A percentile compares a stretch with the other conserved stretches of the same genome.
phyloP scores from a whole-genome alignment of 352 stramenopile species.

The Phytophthora cryptogea region DNA sequence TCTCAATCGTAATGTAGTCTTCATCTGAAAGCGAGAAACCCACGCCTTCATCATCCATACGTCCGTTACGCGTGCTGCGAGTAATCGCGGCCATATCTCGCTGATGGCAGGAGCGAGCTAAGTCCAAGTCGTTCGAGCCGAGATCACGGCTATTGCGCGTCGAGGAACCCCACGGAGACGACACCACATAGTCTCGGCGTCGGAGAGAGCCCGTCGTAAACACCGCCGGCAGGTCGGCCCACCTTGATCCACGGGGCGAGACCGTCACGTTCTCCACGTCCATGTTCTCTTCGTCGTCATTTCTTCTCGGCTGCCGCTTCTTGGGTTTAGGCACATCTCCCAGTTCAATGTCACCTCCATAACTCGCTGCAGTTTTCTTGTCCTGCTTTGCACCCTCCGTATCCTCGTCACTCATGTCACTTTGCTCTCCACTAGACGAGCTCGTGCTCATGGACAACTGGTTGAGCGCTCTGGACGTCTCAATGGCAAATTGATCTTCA shows the following conservation, averaged over 20 bases:
- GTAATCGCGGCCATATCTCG: constrained; percentile 33
- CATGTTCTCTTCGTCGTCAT: constrained; percentile 5
- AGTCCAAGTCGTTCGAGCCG: constrained; percentile 39
- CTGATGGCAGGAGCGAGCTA: constrained; percentile 29
- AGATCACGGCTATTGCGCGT: constrained; percentile 24
- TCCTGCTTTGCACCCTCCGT: constrained; percentile 27
- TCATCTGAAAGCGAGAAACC: constrained; percentile 65
- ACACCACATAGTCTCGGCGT: constrained; percentile 46
- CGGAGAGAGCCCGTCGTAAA: constrained; percentile 43
- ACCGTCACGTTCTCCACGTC: constrained; percentile 22
- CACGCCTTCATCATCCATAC: constrained; percentile 37
- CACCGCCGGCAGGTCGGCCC: constrained; percentile 40
- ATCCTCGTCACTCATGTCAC: constrained; percentile 24
- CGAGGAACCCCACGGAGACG: constrained; percentile 46
- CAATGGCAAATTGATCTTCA: constrained; percentile 49
- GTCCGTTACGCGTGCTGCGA: constrained; percentile 43
- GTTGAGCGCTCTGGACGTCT: constrained; percentile 43
- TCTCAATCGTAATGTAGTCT: constrained; percentile 72
- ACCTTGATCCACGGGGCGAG: constrained; percentile 40
- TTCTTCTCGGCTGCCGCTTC: constrained; percentile 25
- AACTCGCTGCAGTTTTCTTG: constrained; percentile 22
- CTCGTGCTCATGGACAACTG: constrained; percentile 33
- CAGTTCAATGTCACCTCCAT: constrained; percentile 19
- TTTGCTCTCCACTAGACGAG: constrained; percentile 21
- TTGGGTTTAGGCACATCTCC: constrained; percentile 19